Evolutionary conservation across 768 basidiomycete genomes (phyloP).

Genomic region (Lyophyllum semitale): DNA sequence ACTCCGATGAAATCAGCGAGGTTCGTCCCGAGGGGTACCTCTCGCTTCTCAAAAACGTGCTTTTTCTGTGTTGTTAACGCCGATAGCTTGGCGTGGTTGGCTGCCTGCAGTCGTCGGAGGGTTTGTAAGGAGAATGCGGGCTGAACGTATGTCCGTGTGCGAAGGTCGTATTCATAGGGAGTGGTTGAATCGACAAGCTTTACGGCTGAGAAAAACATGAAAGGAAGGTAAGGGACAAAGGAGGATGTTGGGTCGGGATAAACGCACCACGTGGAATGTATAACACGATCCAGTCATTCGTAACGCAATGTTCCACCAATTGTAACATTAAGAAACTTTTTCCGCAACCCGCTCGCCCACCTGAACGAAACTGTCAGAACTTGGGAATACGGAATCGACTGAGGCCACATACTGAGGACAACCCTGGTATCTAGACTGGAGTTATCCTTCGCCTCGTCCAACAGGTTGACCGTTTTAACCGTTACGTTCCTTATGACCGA

Average conservation of each 20-base stretch:
- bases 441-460: slow-evolving; percentile 51
- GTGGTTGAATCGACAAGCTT: slow-evolving; percentile 75
- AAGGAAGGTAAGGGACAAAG: too few relatives aligned
- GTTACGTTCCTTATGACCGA: slow-evolving; percentile 75
- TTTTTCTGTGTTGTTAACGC: slow-evolving; percentile 41
- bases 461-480: slow-evolving; percentile 47
- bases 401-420: slow-evolving; percentile 60
- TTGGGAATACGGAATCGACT: background rate
- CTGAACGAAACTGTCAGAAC: slow-evolving; percentile 36
- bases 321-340: slow-evolving; percentile 83
- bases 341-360: slow-evolving; percentile 74
- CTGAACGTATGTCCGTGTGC: slow-evolving; percentile 78
- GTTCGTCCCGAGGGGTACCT: slow-evolving; percentile 47
- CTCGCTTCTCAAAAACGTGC: slow-evolving; percentile 48
- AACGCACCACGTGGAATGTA: slow-evolving; percentile 79
- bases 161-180: slow-evolving; percentile 70
- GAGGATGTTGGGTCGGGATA: too few relatives aligned
- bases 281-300: slow-evolving; percentile 76
- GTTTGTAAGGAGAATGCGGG: slow-evolving; percentile 63
- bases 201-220: slow-evolving; percentile 31
- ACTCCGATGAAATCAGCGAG: slow-evolving; percentile 57
- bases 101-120: slow-evolving; percentile 59
- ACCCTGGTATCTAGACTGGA: slow-evolving; percentile 56
- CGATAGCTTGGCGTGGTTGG: slow-evolving; percentile 52
- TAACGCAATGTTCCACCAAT: slow-evolving; percentile 65